Evolutionary conservation across 2,329 filamentous ascomycete species (phyloP), one percentile per base, ranked within the genome.

Genomic region (Beauveria bassiana): DNA sequence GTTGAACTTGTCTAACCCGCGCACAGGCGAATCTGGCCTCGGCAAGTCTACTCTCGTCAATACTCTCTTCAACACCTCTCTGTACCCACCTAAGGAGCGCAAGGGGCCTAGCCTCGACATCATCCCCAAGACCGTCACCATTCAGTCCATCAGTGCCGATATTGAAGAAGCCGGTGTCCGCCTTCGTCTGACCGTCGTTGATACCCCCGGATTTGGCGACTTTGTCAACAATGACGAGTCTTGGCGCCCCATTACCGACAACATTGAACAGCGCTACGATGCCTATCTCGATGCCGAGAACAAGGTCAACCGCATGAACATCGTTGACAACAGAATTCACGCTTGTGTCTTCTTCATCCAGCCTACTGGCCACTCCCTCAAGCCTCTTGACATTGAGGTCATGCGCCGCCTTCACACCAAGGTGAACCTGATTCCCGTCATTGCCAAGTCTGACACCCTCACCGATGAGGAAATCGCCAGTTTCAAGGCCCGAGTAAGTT

Each of bases 171-270:
- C 96, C 66, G 95, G 95, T 67, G 95, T 99, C 64, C 93, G 95
- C 73, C 88, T 99, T 66, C 91, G 95, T 64, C 79, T 99, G 75
- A 99, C 93, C 14, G 95, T 99, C 59, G 95, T 99, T 66, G 95
- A 99, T 71, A 99, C 95, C 10, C 95, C 95, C 49, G 95, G 95
- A 66, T 99, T 99, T 70, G 95, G 95, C 72, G 95, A 99, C 79
- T 99, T 98, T 73, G 95, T 99, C 73, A 99, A 99, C 88, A 99
- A 99, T 74, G 95, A 98, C 71, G 95, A 98, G 79, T 99, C 95
- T 31, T 99, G 95, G 95, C 87, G 95, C 72, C 95, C 95, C 62
- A 99, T 99, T 78, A 89, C 97, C 70, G 95, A 99, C 83, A 98
- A 98, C 83, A 98, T 99, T 72, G 95, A 99, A 83, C 92, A 96